A percentile compares a stretch with the other conserved stretches of the same genome.
phyloP scores from a whole-genome alignment of 148 eudicot genomes.

The Drosera capensis region DNA sequence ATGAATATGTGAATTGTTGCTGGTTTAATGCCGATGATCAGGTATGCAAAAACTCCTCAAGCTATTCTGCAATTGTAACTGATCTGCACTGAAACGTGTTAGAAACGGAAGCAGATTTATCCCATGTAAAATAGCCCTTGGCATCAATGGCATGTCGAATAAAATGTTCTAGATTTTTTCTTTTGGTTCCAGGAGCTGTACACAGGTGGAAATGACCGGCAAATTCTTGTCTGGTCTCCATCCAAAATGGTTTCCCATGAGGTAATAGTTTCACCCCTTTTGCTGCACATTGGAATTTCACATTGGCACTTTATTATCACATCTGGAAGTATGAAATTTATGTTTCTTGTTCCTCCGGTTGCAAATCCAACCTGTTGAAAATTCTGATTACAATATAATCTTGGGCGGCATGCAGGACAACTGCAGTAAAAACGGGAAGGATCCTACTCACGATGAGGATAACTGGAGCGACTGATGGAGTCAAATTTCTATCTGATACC shows the following conservation, averaged over 20 bases:
- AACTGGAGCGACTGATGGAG: constrained; percentile 70
- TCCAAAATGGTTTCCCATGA: constrained; percentile 32
- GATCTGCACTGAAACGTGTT: not conserved
- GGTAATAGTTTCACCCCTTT: constrained; percentile 38
- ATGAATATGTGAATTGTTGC: constrained; percentile 79
- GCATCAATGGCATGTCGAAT: too few species aligned
- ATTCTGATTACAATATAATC: too few species aligned
- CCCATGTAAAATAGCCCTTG: too few species aligned
- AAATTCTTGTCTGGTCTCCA: constrained; percentile 95
- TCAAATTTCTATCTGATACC: constrained; percentile 1
- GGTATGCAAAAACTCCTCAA: constrained; percentile 21
- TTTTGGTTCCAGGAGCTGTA: constrained; percentile 54
- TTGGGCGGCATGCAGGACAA: constrained; percentile 29
- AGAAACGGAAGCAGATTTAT: too few species aligned
- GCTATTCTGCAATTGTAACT: not conserved
- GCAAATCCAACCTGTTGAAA: too few species aligned
- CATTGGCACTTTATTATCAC: too few species aligned
- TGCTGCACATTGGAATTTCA: too few species aligned
- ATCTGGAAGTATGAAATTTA: too few species aligned
- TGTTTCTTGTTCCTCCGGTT: too few species aligned
- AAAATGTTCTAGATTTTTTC: not conserved
- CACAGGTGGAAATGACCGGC: constrained; percentile 81
- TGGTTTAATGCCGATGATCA: constrained; percentile 64
- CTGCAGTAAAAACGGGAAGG: constrained; percentile 19
- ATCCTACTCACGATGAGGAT: constrained; percentile 47